A percentile compares a stretch with the other conserved stretches of the same genome.
These are phyloP conservation scores for Fagus sylvatica DNA, from an alignment of 306 rosid species.

Conservation along the genomic window DNA sequence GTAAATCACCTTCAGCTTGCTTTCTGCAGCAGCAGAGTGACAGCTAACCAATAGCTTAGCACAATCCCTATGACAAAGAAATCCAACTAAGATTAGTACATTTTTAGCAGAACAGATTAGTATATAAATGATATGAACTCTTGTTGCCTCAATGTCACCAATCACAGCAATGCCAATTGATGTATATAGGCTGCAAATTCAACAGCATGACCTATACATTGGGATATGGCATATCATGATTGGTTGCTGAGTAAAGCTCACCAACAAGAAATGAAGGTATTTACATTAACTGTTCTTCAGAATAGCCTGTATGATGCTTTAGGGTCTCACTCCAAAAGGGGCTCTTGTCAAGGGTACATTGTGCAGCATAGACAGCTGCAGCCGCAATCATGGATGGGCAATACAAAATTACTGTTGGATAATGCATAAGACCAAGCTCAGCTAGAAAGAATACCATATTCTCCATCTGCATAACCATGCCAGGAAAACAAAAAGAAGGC, in stretches of 20 bases:
- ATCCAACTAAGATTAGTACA: background rate
- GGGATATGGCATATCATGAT: background rate
- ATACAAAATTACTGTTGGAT: constrained; percentile 17
- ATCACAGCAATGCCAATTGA: background rate
- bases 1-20: background rate
- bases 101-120: background rate
- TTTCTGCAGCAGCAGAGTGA: constrained; percentile 14
- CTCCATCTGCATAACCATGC: constrained; percentile 35
- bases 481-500: background rate
- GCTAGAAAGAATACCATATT: constrained; percentile 56
- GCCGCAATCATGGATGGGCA: constrained; percentile 57
- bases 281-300: constrained; percentile 39
- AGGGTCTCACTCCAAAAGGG: constrained; percentile 50
- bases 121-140: too few species aligned
- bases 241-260: too few species aligned
- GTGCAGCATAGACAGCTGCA: constrained; percentile 49
- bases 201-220: background rate
- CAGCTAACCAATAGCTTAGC: constrained; percentile 32
- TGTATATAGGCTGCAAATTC: background rate
- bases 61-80: constrained; percentile 43
- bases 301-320: constrained; percentile 51
- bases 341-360: constrained; percentile 34
- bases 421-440: constrained; percentile 47
- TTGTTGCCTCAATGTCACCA: background rate
- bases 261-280: background rate